Evolutionary conservation across 306 rosid genomes (phyloP).

Genomic region (Inga laurina): DNA sequence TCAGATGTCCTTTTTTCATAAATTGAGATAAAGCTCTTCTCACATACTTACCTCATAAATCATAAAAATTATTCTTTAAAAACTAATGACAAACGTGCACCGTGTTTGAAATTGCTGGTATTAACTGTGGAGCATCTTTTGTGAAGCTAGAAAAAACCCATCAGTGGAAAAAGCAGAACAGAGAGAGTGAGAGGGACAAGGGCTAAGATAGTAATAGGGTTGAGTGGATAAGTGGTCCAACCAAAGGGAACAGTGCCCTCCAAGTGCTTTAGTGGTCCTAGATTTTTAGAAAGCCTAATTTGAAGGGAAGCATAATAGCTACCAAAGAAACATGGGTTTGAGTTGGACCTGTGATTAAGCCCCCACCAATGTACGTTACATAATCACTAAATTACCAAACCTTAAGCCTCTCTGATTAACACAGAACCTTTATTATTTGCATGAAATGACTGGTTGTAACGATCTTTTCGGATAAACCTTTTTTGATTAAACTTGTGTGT

Average conservation of each 20-base stretch:
- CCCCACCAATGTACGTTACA: neutral
- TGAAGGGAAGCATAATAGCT: slow-evolving; percentile 20
- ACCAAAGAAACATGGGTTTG: neutral
- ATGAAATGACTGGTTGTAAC: neutral
- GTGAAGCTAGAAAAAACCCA: slow-evolving; percentile 9
- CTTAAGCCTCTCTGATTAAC: neutral
- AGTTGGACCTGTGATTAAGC: neutral
- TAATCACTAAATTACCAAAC: neutral
- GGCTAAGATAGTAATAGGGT: neutral
- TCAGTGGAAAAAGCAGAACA: slow-evolving; percentile 28
- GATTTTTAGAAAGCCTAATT: slow-evolving; percentile 48
- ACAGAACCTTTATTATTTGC: neutral
- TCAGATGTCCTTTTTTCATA: too few species aligned
- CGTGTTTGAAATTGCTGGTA: neutral
- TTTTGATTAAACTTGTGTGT: neutral
- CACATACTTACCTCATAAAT: too few species aligned
- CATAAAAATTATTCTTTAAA: too few species aligned
- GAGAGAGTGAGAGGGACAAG: neutral
- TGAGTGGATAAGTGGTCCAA: slow-evolving; percentile 67
- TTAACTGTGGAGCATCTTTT: slow-evolving; percentile 23
- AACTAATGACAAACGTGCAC: too few species aligned
- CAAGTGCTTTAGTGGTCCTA: slow-evolving; percentile 79
- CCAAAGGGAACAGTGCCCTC: slow-evolving; percentile 29
- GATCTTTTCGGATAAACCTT: neutral
- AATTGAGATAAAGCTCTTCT: too few species aligned